Evolutionary conservation across 371 early-diverging fungal genomes (phyloP).

Genomic region (Zancudomyces culisetae): DNA sequence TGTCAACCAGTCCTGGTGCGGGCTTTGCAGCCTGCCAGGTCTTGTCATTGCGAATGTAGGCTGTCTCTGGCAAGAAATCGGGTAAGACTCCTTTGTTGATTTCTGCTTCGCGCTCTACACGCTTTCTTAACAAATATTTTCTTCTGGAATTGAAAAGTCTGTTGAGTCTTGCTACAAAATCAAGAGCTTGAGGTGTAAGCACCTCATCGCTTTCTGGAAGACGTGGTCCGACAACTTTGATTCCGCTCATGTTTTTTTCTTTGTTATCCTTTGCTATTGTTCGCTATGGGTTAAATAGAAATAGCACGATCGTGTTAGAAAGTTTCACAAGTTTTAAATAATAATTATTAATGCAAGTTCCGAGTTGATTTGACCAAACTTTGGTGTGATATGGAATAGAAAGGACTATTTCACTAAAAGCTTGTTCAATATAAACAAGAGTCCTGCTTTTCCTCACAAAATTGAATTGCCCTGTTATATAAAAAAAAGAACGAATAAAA

Average conservation of each 20-base stretch:
- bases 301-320: too few relatives aligned
- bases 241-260: neutral
- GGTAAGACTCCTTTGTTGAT: slow-evolving; percentile 65
- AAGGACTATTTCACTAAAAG: too few relatives aligned
- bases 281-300: too few relatives aligned
- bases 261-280: neutral
- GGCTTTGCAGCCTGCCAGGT: slow-evolving; percentile 77
- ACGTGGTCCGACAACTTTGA: neutral
- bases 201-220: slow-evolving; percentile 37
- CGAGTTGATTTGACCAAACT: too few relatives aligned
- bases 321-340: too few relatives aligned
- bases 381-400: too few relatives aligned
- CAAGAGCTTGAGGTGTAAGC: slow-evolving; percentile 55
- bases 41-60: slow-evolving; percentile 64
- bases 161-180: slow-evolving; percentile 68
- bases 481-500: too few relatives aligned
- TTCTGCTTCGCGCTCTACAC: slow-evolving; percentile 52
- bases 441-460: too few relatives aligned
- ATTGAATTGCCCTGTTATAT: too few relatives aligned
- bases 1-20: slow-evolving; percentile 77
- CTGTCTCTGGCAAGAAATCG: slow-evolving; percentile 82
- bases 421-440: too few relatives aligned
- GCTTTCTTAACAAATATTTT: slow-evolving; percentile 48
- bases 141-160: slow-evolving; percentile 72
- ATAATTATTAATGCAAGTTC: too few relatives aligned